phyloP scores from a whole-genome alignment of 75 land plant species.

The Pinus albicaulis region DNA sequence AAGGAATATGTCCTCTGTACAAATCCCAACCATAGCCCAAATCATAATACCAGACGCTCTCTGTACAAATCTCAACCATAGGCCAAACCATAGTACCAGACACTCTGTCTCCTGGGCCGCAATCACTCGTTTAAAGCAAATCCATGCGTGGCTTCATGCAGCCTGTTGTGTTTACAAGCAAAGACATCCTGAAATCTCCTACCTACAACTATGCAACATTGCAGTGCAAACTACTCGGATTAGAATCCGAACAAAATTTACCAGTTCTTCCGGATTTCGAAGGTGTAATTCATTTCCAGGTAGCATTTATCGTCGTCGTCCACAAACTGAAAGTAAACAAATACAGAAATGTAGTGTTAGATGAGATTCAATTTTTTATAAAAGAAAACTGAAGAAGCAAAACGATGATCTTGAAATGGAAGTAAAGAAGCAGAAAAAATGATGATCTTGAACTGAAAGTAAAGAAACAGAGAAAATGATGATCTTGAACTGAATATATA shows the following conservation, averaged over 20 bases:
- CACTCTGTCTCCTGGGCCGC: background rate
- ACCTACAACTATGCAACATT: constrained; percentile 1
- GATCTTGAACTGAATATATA: background rate
- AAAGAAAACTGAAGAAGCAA: background rate
- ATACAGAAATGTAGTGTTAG: background rate
- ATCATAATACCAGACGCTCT: background rate
- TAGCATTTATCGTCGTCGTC: constrained; percentile 70
- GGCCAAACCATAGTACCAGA: background rate
- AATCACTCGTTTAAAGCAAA: background rate
- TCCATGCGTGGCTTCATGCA: background rate
- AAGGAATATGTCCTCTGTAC: constrained; percentile 1
- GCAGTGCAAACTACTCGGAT: background rate
- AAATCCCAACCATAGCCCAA: background rate
- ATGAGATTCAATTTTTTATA: background rate
- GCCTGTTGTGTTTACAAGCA: background rate
- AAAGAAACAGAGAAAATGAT: background rate
- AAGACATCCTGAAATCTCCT: background rate
- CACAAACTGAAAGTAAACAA: constrained; percentile 39
- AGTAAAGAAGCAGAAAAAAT: background rate
- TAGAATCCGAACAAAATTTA: background rate
- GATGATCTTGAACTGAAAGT: background rate
- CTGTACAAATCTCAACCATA: constrained; percentile 2
- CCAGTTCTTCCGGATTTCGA: constrained; percentile 66
- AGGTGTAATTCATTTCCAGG: constrained; percentile 61
- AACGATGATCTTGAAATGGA: background rate